phyloP scores from a whole-genome alignment of 2,329 filamentous ascomycete species.

The Emergomyces orientalis region DNA sequence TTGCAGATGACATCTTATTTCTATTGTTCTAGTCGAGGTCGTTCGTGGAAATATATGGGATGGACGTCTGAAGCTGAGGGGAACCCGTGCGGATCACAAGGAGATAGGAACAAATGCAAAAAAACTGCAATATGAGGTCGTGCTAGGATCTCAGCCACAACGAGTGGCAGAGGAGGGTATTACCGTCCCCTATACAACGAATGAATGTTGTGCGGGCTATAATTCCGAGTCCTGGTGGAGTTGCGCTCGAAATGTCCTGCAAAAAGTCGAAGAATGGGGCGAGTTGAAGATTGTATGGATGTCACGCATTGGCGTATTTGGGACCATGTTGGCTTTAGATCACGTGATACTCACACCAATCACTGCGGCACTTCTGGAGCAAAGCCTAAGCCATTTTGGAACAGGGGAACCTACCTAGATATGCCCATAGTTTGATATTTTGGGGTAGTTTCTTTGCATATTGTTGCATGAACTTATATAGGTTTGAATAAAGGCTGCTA shows the following conservation, averaged over 20 bases:
- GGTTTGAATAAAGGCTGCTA: too few relatives aligned
- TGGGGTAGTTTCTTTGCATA: too few relatives aligned
- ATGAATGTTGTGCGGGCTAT: not conserved
- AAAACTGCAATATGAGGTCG: not conserved
- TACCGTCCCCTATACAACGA: not conserved
- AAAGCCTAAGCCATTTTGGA: not conserved
- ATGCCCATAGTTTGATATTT: not conserved
- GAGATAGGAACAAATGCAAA: not conserved
- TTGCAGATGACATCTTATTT: conserved; percentile 34
- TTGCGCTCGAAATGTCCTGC: not conserved
- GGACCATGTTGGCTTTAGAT: conserved; percentile 6
- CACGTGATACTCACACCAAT: not conserved
- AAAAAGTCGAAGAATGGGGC: not conserved
- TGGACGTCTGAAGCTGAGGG: not conserved
- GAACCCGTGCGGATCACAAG: not conserved
- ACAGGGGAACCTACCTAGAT: not conserved
- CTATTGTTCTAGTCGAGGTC: not conserved
- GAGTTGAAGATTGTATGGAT: not conserved
- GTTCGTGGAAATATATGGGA: not conserved
- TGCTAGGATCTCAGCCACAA: not conserved
- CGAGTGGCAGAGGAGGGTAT: not conserved
- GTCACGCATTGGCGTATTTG: not conserved
- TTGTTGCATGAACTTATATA: too few relatives aligned
- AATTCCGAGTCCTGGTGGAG: not conserved
- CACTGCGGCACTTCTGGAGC: not conserved